Evolutionary conservation across 768 basidiomycete genomes (phyloP), one percentile per base, ranked within the genome.

Genomic region (Russula earlei): DNA sequence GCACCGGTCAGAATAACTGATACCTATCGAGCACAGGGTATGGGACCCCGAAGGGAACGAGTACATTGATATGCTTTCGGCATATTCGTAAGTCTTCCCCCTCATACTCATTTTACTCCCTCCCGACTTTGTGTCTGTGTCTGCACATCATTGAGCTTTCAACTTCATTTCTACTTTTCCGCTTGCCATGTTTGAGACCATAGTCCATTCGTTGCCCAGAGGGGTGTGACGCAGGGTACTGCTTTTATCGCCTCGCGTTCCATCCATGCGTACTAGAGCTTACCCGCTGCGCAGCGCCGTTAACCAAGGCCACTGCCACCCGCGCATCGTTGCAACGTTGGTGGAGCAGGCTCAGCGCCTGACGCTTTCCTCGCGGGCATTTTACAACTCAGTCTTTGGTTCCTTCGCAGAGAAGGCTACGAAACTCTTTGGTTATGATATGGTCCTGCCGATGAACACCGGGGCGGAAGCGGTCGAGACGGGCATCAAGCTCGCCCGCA

Each of bases 401-500:
- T 77, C 75, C n/a, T 99, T 93, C 69, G 91, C 93, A 1, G 77
- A 88, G 72, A 79, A 82, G 68, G 76, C 97, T 56, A 91, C 87
- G 1, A 73, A 81, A 56, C 80, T 88, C 72, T 92, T 95, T 66
- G 85, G 85, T 12, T 97, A 88, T 69, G 94, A 95, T 60, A 93
- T 92, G 84, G 91, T 96, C 2, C 76, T 98, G 9, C 94, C 95
- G 22, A 96, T 98, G 93, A 99, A 99, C 77, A 98, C 95, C 0
- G 95, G 95, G 44, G 93, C 93, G 0, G 96, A 99, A 67, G 96
- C 96, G 8, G 96, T 98, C 52, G 96, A 99, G 74, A 96, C 94
- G 0, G 82, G 85, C n/a, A 70, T 99, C 68, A 99, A 99, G 77
- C 78, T 98, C 17, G 85, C 96, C 0, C 74, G 96, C 63, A 97